These are phyloP conservation scores for Pseudocercospora fijiensis DNA, from an alignment of 2,329 filamentous ascomycete species.

Conservation along the genomic window DNA sequence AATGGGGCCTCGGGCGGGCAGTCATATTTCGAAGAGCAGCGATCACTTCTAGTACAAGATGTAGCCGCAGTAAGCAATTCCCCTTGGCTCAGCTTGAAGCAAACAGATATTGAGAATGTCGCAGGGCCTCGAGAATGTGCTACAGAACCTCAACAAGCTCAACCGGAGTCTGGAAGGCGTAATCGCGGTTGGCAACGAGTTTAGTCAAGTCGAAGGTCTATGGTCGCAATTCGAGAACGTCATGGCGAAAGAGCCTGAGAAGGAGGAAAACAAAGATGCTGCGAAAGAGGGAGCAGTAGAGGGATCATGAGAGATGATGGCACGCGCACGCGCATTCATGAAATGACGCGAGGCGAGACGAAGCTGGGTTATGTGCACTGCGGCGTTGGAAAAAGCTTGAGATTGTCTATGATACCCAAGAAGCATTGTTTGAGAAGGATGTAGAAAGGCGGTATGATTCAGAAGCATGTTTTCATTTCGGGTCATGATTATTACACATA, in stretches of 20 bases:
- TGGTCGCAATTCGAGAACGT: slow-evolving; percentile 98
- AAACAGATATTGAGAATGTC: neutral
- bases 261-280: slow-evolving; percentile 36
- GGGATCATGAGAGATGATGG: neutral
- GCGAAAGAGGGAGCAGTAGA: slow-evolving; percentile 30
- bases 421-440: neutral
- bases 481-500: slow-evolving; percentile 14
- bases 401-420: neutral
- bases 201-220: slow-evolving; percentile 91
- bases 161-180: slow-evolving; percentile 91
- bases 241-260: slow-evolving; percentile 70
- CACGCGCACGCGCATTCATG: neutral
- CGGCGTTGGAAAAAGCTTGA: neutral
- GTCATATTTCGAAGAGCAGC: slow-evolving; percentile 74
- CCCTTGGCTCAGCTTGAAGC: neutral
- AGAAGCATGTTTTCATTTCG: slow-evolving; percentile 8
- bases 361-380: neutral
- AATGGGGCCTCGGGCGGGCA: slow-evolving; percentile 29
- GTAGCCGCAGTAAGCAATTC: slow-evolving; percentile 62
- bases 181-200: slow-evolving; percentile 92
- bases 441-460: neutral
- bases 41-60: slow-evolving; percentile 68
- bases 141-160: slow-evolving; percentile 93
- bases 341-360: neutral
- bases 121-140: slow-evolving; percentile 76